Evolutionary conservation across 1,284 basidiomycete species (phyloP).

Genomic region (Phellinidium pouzarii): DNA sequence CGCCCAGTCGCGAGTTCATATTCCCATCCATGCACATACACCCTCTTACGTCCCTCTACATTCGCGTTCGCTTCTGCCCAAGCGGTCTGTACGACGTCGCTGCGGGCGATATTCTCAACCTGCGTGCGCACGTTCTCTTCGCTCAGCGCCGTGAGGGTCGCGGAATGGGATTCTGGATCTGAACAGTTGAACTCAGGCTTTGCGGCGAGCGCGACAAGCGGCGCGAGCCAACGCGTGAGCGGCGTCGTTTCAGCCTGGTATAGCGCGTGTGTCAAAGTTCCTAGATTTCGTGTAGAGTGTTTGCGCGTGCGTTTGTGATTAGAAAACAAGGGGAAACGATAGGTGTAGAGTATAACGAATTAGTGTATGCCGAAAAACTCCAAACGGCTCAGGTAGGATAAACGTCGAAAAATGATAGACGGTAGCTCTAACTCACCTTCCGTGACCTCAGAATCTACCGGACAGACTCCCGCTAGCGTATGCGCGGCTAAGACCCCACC

Average conservation of each 20-base stretch:
- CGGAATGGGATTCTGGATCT: constrained; percentile 23
- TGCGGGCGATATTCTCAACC: constrained; percentile 65
- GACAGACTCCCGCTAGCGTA: constrained; percentile 32
- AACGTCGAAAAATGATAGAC: not conserved
- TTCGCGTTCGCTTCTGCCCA: constrained; percentile 55
- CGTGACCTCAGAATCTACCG: constrained; percentile 2
- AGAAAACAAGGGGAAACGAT: not conserved
- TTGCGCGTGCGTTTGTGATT: constrained; percentile 19
- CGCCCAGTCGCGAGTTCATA: constrained; percentile 69
- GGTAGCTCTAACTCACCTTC: constrained; percentile 18
- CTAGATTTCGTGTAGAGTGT: constrained; percentile 28
- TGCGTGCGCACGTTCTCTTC: constrained; percentile 73
- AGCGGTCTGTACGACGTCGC: constrained; percentile 57
- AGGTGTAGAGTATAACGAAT: constrained; percentile 5
- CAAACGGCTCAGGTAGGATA: not conserved
- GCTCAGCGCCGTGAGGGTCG: constrained; percentile 50
- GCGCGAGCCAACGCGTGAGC: constrained; percentile 67
- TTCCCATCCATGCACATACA: constrained; percentile 81
- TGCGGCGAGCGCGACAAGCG: constrained; percentile 54
- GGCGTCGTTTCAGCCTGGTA: constrained; percentile 37
- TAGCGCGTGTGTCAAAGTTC: constrained; percentile 30
- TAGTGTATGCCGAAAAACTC: constrained; percentile 7
- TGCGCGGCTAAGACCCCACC: constrained; percentile 70
- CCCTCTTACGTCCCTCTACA: constrained; percentile 33
- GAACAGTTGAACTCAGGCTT: constrained; percentile 38